Percentiles rank a stretch among this genome's conserved stretches.
Conservation (phyloP, 805 yeast species). For the Hanseniaspora nectarophila region DNA sequence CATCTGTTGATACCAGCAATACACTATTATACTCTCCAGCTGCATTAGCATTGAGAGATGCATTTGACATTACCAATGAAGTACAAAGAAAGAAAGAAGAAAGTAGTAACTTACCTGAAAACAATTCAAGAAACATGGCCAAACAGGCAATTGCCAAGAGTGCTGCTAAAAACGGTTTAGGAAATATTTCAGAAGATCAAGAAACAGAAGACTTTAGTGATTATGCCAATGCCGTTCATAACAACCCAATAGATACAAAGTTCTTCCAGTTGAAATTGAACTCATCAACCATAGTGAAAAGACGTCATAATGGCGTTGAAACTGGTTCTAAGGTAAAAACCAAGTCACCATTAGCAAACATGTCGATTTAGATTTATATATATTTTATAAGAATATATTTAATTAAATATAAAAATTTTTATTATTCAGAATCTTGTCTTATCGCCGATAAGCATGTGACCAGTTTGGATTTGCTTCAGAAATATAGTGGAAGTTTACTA, state of each 20-base stretch:
- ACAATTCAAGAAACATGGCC: constrained; percentile 1
- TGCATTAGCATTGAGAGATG: constrained; percentile 71
- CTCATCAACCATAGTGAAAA: constrained; percentile 32
- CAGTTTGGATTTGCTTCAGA: too few relatives aligned
- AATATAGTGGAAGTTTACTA: too few relatives aligned
- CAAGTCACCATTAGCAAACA: constrained; percentile 1
- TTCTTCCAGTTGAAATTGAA: constrained; percentile 30
- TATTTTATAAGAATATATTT: too few relatives aligned
- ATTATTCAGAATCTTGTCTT: too few relatives aligned
- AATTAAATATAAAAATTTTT: not conserved
- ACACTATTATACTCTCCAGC: constrained; percentile 48
- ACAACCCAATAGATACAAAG: constrained; percentile 19
- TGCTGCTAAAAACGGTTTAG: not conserved
- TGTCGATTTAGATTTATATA: not conserved
- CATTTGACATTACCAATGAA: constrained; percentile 75
- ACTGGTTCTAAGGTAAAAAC: not conserved
- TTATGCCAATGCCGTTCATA: constrained; percentile 13
- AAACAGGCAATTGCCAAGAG: not conserved
- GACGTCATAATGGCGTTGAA: constrained; percentile 27
- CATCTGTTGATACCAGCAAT: constrained; percentile 14
- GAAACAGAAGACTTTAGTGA: not conserved
- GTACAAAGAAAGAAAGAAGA: constrained; percentile 65
- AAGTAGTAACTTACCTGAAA: constrained; percentile 14
- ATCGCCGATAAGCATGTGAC: too few relatives aligned
- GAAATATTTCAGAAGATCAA: constrained; percentile 8